Evolutionary conservation across 495 filamentous ascomycete genomes (phyloP), one percentile per base, ranked within the genome.

Genomic region (Penicillium coffeae): DNA sequence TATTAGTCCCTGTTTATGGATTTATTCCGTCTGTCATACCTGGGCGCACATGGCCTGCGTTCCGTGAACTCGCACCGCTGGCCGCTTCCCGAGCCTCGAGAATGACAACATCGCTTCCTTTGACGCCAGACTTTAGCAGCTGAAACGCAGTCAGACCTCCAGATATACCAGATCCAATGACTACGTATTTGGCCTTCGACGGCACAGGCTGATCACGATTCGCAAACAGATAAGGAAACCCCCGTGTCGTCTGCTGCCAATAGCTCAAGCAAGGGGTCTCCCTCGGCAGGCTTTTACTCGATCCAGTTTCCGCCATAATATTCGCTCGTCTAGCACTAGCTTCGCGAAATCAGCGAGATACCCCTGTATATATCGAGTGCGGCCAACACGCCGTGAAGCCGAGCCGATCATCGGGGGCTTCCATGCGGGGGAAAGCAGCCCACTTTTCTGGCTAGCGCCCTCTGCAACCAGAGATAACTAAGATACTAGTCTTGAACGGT

Each of bases 191-290:
- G 12, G 46, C 19, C 0, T 7, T 16, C 1, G 54, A 10, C 4
- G 59, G 61, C 1, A 63, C 50, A 1, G 37, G 1, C 4, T 8
- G 20, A 10, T 54, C 5, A 4, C 42, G 38, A 34, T 67, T 60
- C 10, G 52, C 56, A 25, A 55, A 42, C 6, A 67, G 34, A 50
- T 58, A 34, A 2, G 52, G 56, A 30, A 59, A 67, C 16, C 45
- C 52, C 14, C 64, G 61, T 14, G 61, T 67, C 2, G 64, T 67
- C n/a, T 56, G 61, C 19, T 67, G 64, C 64, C 64, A 67, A 38
- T 62, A 66, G 19, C 63, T 66, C 21, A 64, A 37, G 22, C 60
- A 53, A 20, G 63, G 58, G 8, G 39, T 50, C 18, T 27, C n/a
- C n/a, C 56, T 53, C 2, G 63, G 60, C 25, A 64, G 37, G 39